Conservation (phyloP, 139 green algal genomes). For the Coccomyxa sp. region DNA sequence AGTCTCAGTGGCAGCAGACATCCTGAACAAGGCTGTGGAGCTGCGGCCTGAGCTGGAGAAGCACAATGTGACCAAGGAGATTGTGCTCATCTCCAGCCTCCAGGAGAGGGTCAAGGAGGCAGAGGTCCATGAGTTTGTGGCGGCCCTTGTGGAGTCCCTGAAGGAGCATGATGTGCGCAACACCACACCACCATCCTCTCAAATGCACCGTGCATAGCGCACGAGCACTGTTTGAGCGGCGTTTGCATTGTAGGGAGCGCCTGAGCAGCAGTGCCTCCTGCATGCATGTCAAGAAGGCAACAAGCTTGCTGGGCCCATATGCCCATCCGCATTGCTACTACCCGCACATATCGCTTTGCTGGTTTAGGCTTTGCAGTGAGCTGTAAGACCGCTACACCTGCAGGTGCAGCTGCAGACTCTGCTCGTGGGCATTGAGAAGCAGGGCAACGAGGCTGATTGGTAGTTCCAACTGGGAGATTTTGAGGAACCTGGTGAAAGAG, state of each 20-base stretch:
- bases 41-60: not conserved
- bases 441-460: not conserved
- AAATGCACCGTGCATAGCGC: no score
- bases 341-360: no score
- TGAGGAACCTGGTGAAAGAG: slow-evolving; percentile 1
- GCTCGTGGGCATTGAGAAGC: slow-evolving; percentile 5
- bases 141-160: slow-evolving; percentile 8
- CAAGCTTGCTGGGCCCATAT: no score
- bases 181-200: not conserved
- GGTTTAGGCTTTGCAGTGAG: no score
- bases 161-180: slow-evolving; percentile 6
- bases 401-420: slow-evolving; percentile 2
- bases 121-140: slow-evolving; percentile 5
- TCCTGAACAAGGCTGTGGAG: not conserved
- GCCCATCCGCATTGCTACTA: no score
- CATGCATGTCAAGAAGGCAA: not conserved
- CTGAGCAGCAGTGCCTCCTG: not conserved
- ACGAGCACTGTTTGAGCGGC: no score
- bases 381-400: no score
- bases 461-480: slow-evolving; percentile 7
- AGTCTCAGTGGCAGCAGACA: not conserved
- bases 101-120: slow-evolving; percentile 6
- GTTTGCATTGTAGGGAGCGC: not conserved
- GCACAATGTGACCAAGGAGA: not conserved
- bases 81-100: slow-evolving; percentile 13